Evolutionary conservation across 2,329 filamentous ascomycete species (phyloP), one percentile per base, ranked within the genome.

Genomic region (Tolypocladium ophioglossoides): DNA sequence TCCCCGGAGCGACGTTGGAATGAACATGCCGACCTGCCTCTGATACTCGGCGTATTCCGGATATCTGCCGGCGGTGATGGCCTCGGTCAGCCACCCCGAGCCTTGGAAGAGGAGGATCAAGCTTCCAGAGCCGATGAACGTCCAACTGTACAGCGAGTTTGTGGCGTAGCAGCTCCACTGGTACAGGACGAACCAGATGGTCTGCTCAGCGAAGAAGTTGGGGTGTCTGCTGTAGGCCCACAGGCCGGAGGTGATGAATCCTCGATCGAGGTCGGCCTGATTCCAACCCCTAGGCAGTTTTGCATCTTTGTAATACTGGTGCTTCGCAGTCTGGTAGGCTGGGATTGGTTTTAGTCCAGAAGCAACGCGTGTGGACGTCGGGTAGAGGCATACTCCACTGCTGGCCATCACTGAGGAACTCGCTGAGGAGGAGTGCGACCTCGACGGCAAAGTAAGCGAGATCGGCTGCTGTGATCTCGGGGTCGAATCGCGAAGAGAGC

Each of bases 131-230:
- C 92, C 94, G 11, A 82, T 67, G 51, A 81, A 82, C 1, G 87
- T 84, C 89, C 91, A 99, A 70, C 87, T 92, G 67, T 85, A 85
- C 44, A 85, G 75, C 2, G 78, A 83, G 54, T 84, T 79, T 35
- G 85, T 88, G 53, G 84, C 80, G 66, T 83, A 86, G 70, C 87
- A 92, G 60, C 81, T 83, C 94, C 92, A 99, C 64, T 89, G 82
- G 70, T 97, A 97, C 52, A 97, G 71, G 10, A 84, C 74, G 53
- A 95, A 78, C 94, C 94, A 99, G 63, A 97, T 84, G 34, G 84
- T 77, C 72, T 97, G 94, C 72, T 99, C 94, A 6, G 89, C 89
- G 6, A 88, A 83, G 66, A 97, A 99, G 70, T 99, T 99, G 50
- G 94, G 94, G 69, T 99, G 95, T 48, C 94, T 82, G 62, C 87